phyloP scores from a whole-genome alignment of 257 asterid species.

The Coffea canephora region DNA sequence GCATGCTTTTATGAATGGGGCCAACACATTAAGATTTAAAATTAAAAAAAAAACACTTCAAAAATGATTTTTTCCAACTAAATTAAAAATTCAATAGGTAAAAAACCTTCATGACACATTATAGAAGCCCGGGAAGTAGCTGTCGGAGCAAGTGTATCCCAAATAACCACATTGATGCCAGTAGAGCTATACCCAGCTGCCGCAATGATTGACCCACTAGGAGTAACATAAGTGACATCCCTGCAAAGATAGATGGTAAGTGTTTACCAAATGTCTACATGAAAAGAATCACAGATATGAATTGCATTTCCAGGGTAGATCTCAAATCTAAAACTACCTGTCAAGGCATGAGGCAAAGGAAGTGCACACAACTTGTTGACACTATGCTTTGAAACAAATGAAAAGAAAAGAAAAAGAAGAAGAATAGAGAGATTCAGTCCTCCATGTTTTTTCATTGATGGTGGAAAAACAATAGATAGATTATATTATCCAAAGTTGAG shows the following conservation, averaged over 20 bases:
- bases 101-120: slow-evolving; percentile 98
- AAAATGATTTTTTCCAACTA: background rate
- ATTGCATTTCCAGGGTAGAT: background rate
- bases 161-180: slow-evolving; percentile 86
- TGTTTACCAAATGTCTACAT: background rate
- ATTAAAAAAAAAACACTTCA: background rate
- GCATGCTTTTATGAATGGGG: background rate
- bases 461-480: background rate
- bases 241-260: slow-evolving; percentile 33
- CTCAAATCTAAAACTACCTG: background rate
- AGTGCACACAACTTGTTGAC: background rate
- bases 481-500: background rate
- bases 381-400: background rate
- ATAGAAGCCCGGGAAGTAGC: slow-evolving; percentile 90
- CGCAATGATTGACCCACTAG: slow-evolving; percentile 92
- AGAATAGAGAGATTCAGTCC: background rate
- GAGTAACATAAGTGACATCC: slow-evolving; percentile 88
- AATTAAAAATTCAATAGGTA: slow-evolving; percentile 19
- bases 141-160: slow-evolving; percentile 99
- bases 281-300: background rate
- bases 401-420: background rate
- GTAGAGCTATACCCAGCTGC: slow-evolving; percentile 94
- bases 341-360: background rate
- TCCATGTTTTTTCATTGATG: background rate
- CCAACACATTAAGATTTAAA: background rate